Conservation (phyloP, 495 filamentous ascomycete genomes). For the Lineolata rhizophorae region DNA sequence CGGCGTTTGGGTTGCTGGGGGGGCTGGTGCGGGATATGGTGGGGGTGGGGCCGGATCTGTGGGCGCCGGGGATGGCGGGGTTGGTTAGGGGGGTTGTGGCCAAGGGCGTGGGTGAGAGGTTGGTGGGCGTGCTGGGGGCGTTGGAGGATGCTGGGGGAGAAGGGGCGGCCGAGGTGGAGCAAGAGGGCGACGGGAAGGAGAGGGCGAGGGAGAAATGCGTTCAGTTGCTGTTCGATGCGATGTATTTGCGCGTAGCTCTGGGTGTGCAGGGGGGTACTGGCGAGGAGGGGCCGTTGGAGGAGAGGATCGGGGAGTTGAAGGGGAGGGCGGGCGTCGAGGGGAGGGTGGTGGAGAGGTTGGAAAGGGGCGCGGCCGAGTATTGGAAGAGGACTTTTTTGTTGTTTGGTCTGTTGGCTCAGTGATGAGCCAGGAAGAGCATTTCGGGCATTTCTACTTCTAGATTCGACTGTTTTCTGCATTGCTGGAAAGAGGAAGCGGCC, state of each 20-base stretch:
- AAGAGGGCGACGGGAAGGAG: conserved; percentile 7
- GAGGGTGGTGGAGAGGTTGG: conserved; percentile 5
- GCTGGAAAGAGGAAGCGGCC: too few species aligned
- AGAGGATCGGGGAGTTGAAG: conserved; percentile 1
- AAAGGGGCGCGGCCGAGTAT: conserved; percentile 16
- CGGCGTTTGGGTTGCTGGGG: conserved; percentile 51
- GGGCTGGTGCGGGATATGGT: conserved; percentile 44
- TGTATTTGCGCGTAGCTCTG: conserved; percentile 30
- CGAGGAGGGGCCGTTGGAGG: background rate
- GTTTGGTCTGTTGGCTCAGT: conserved; percentile 11
- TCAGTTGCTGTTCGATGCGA: conserved; percentile 60
- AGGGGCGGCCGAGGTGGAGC: conserved; percentile 1
- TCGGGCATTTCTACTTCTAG: too few species aligned
- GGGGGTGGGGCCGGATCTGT: conserved; percentile 51
- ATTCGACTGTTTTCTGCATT: too few species aligned
- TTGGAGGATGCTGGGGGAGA: conserved; percentile 9
- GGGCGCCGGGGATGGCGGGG: conserved; percentile 48
- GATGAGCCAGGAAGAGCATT: too few species aligned
- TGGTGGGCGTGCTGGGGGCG: conserved; percentile 18
- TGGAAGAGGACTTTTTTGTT: conserved; percentile 19
- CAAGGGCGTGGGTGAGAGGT: conserved; percentile 1
- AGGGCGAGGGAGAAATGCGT: conserved; percentile 19
- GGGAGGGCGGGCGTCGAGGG: conserved; percentile 8
- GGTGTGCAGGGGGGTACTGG: background rate
- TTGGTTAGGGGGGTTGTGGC: conserved; percentile 25